Evolutionary conservation across 306 rosid species (phyloP).

Genomic region (Quercus alba): DNA sequence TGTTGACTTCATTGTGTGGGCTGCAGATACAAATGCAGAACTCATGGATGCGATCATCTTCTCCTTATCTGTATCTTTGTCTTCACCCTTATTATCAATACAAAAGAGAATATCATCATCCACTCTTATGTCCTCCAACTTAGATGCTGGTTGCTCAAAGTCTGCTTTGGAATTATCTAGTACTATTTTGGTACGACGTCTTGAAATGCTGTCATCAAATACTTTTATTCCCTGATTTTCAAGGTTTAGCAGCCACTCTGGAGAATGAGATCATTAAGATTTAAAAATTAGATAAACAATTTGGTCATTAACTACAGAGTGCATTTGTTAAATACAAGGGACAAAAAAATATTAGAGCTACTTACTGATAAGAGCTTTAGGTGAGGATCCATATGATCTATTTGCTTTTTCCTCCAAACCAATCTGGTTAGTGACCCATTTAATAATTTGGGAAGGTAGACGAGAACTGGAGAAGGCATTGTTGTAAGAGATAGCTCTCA

Average conservation of each 20-base stretch:
- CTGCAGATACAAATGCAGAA: constrained; percentile 55
- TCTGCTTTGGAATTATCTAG: constrained; percentile 28
- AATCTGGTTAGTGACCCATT: constrained; percentile 41
- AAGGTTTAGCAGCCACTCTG: constrained; percentile 71
- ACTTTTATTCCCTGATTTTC: constrained; percentile 60
- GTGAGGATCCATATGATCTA: constrained; percentile 44
- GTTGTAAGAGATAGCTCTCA: constrained; percentile 49
- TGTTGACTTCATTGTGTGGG: constrained; percentile 38
- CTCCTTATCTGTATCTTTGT: constrained; percentile 29
- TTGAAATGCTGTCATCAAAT: constrained; percentile 48
- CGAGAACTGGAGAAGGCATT: constrained; percentile 60
- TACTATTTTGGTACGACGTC: constrained; percentile 31
- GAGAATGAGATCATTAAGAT: constrained; percentile 18
- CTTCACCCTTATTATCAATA: constrained; percentile 50
- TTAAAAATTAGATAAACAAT: constrained; percentile 11
- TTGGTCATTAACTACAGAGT: constrained; percentile 4
- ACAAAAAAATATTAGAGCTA: neutral
- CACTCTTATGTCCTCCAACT: constrained; percentile 30
- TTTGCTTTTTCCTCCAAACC: constrained; percentile 38
- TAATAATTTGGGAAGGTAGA: constrained; percentile 46
- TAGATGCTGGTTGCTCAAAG: constrained; percentile 9
- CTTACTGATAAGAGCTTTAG: constrained; percentile 58
- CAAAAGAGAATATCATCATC: constrained; percentile 55
- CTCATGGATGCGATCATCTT: constrained; percentile 30
- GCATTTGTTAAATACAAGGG: neutral